A percentile compares a stretch with the other conserved stretches of the same genome.
These are phyloP conservation scores for Globisporangium solare DNA, from an alignment of 352 stramenopile species.

Conservation along the genomic window DNA sequence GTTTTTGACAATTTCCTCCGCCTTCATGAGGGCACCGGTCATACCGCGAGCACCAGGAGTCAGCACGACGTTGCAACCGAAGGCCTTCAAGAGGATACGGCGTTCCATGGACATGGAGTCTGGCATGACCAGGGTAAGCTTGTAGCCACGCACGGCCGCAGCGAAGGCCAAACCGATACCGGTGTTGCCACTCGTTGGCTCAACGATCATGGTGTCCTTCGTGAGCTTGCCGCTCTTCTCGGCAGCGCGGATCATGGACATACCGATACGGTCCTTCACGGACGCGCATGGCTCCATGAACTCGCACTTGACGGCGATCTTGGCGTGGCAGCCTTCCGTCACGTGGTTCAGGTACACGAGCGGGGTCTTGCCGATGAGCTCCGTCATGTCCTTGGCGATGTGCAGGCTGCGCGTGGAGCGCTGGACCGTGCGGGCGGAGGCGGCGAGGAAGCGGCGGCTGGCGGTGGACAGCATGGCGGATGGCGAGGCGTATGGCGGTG, in stretches of 20 bases:
- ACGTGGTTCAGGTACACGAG: constrained; percentile 90
- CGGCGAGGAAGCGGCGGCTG: constrained; percentile 22
- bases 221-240: constrained; percentile 64
- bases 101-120: constrained; percentile 96
- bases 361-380: constrained; percentile 93
- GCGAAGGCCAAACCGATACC: constrained; percentile 93
- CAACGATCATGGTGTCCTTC: constrained; percentile 87
- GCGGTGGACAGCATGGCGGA: constrained; percentile 16
- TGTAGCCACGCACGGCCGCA: constrained; percentile 86
- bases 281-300: constrained; percentile 88
- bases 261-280: constrained; percentile 84
- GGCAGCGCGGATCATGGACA: constrained; percentile 82
- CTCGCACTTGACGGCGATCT: constrained; percentile 88
- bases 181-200: constrained; percentile 94
- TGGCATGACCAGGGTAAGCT: constrained; percentile 94
- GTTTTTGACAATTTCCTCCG: constrained; percentile 71
- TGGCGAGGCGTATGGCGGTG: not conserved
- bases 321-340: constrained; percentile 70
- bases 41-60: constrained; percentile 86
- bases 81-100: constrained; percentile 93
- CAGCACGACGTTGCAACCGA: constrained; percentile 89
- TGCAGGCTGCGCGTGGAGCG: constrained; percentile 32
- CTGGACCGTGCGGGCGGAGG: constrained; percentile 23
- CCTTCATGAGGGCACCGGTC: constrained; percentile 74
- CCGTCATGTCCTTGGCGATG: constrained; percentile 93